Evolutionary conservation across 352 stramenopile species (phyloP).

Genomic region (Pythium scleroteichum): DNA sequence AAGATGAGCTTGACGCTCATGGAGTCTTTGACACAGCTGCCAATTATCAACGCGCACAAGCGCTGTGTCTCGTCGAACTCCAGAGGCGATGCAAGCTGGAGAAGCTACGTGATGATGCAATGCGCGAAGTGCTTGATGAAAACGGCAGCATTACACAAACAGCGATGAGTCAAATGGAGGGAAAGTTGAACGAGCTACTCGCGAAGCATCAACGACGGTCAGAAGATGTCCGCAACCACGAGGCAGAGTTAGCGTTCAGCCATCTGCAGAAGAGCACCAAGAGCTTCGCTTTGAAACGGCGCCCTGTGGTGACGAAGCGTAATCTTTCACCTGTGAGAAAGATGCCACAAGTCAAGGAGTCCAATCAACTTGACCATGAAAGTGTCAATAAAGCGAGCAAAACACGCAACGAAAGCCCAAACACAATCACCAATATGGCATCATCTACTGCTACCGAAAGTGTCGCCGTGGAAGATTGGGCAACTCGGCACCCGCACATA

Average conservation of each 20-base stretch:
- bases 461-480: constrained; percentile 28
- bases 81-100: constrained; percentile 67
- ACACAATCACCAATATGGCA: background rate
- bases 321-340: constrained; percentile 13
- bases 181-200: constrained; percentile 19
- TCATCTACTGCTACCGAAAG: too few species aligned
- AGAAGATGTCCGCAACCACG: background rate
- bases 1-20: constrained; percentile 49
- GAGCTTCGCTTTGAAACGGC: constrained; percentile 18
- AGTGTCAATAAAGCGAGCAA: background rate
- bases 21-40: constrained; percentile 65
- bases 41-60: constrained; percentile 63
- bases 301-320: background rate
- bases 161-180: constrained; percentile 25
- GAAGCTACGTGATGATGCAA: constrained; percentile 58
- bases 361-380: constrained; percentile 17
- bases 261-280: constrained; percentile 19
- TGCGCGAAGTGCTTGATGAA: constrained; percentile 47
- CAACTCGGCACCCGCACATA: constrained; percentile 48
- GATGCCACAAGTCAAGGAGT: background rate
- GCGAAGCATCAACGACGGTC: constrained; percentile 11
- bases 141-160: constrained; percentile 1
- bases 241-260: constrained; percentile 8
- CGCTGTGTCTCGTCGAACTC: constrained; percentile 69
- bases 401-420: too few species aligned